Conservation (phyloP, 495 filamentous ascomycete species). For the Aspergillus bridgeri region DNA sequence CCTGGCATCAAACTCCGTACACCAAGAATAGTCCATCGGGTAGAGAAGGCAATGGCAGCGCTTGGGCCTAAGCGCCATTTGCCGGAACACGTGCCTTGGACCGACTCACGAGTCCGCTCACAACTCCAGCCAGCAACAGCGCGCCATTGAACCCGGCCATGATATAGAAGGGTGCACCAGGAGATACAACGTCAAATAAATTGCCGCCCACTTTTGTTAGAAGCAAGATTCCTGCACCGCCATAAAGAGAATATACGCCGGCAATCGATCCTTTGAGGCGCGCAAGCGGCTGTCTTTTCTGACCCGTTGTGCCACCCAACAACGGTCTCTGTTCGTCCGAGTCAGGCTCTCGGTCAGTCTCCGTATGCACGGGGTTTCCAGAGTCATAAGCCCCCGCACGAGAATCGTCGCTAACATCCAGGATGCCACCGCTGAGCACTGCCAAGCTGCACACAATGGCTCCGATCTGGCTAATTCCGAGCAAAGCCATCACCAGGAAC, state of each 20-base stretch:
- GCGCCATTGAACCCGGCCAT: slow-evolving; percentile 83
- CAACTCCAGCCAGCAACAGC: slow-evolving; percentile 57
- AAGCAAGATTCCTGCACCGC: slow-evolving; percentile 85
- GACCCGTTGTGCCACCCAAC: slow-evolving; percentile 20
- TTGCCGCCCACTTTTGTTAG: slow-evolving; percentile 90
- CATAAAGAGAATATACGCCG: slow-evolving; percentile 85
- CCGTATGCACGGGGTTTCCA: neutral
- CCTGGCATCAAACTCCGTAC: neutral
- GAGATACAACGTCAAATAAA: slow-evolving; percentile 68
- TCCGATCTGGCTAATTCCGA: slow-evolving; percentile 91
- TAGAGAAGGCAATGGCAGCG: neutral
- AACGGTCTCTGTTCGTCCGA: slow-evolving; percentile 34
- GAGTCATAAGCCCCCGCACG: slow-evolving; percentile 29
- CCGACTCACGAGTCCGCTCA: slow-evolving; percentile 25
- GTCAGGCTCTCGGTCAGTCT: slow-evolving; percentile 8
- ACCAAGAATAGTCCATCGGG: neutral
- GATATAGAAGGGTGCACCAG: slow-evolving; percentile 84
- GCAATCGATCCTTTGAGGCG: slow-evolving; percentile 90
- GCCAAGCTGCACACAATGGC: slow-evolving; percentile 91
- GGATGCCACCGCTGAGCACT: slow-evolving; percentile 73
- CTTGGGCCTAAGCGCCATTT: neutral
- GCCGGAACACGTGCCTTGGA: neutral
- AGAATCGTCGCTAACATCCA: slow-evolving; percentile 45
- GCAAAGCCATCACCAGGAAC: slow-evolving; percentile 70
- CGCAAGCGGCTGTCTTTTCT: slow-evolving; percentile 28